These are phyloP conservation scores for Sordaria brevicollis DNA, from an alignment of 495 filamentous ascomycete genomes.

Conservation along the genomic window DNA sequence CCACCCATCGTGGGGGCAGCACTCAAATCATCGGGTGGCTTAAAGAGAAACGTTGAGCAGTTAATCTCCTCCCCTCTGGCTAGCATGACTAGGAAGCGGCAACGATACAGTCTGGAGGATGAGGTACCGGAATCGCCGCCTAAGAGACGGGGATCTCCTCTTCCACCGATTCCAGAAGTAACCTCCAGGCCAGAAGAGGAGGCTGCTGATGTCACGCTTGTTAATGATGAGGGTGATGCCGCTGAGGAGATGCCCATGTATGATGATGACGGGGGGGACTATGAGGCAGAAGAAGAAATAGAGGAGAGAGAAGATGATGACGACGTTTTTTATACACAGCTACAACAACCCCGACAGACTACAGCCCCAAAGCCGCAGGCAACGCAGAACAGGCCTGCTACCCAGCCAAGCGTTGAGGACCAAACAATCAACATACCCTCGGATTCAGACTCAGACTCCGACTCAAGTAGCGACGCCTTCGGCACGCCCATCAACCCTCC, in stretches of 20 bases:
- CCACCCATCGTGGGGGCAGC: not conserved
- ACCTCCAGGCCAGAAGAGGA: not conserved
- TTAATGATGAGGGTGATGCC: not conserved
- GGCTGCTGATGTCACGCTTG: not conserved
- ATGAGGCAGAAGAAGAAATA: not conserved
- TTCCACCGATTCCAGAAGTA: not conserved
- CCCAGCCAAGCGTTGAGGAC: too few species aligned
- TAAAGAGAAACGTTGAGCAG: not conserved
- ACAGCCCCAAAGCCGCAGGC: conserved; percentile 5
- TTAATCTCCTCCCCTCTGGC: not conserved
- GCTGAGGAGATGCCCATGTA: not conserved
- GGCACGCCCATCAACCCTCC: not conserved
- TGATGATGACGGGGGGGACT: not conserved
- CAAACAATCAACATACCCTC: not conserved
- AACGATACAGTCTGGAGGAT: not conserved
- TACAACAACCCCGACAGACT: conserved; percentile 10
- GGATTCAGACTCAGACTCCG: not conserved
- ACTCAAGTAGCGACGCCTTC: not conserved
- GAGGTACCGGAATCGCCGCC: conserved; percentile 1
- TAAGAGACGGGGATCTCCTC: conserved; percentile 3
- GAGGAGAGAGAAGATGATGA: not conserved
- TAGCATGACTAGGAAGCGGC: not conserved
- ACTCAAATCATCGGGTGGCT: not conserved
- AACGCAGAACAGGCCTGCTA: not conserved
- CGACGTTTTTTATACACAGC: conserved; percentile 15